These are phyloP conservation scores for Xylariales sp. DNA, from an alignment of 2,329 filamentous ascomycete species.

Conservation along the genomic window DNA sequence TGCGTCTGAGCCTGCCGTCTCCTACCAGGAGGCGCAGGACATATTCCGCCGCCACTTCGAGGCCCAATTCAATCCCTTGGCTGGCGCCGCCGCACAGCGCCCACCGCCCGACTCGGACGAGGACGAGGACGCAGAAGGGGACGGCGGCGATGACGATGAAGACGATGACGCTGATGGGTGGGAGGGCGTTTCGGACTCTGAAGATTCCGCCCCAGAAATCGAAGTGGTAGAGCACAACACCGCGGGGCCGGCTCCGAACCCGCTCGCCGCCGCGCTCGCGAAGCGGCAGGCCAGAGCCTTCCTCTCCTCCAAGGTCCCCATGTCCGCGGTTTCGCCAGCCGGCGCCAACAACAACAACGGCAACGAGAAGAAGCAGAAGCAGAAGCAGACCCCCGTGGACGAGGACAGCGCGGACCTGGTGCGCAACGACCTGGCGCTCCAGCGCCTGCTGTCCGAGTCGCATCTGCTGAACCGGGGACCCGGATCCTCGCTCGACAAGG, in stretches of 20 bases:
- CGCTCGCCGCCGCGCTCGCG: conserved; percentile 41
- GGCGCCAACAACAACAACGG: conserved; percentile 17
- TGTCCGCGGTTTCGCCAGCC: conserved; percentile 16
- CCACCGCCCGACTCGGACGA: background rate
- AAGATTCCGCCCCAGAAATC: conserved; percentile 27
- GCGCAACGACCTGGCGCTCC: conserved; percentile 88
- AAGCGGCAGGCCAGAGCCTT: conserved; percentile 74
- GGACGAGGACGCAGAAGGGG: conserved; percentile 31
- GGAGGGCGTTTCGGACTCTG: conserved; percentile 15
- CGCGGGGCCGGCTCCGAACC: conserved; percentile 26
- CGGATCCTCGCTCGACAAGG: conserved; percentile 27
- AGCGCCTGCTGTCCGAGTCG: conserved; percentile 85
- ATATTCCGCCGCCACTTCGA: conserved; percentile 85
- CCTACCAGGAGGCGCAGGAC: conserved; percentile 58
- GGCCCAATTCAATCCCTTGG: conserved; percentile 74
- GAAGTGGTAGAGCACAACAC: conserved; percentile 60
- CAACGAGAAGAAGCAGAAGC: conserved; percentile 17
- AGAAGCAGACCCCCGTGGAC: conserved; percentile 28
- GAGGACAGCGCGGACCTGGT: conserved; percentile 67
- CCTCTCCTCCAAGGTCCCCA: conserved; percentile 47
- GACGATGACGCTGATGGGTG: conserved; percentile 21
- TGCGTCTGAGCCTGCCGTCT: conserved; percentile 18
- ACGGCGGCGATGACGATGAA: conserved; percentile 24
- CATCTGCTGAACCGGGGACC: conserved; percentile 66
- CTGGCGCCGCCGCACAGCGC: background rate